Base-by-base conservation (phyloP, 2,329 filamentous ascomycete genomes). In the Neofusicoccum laricinum region DNA sequence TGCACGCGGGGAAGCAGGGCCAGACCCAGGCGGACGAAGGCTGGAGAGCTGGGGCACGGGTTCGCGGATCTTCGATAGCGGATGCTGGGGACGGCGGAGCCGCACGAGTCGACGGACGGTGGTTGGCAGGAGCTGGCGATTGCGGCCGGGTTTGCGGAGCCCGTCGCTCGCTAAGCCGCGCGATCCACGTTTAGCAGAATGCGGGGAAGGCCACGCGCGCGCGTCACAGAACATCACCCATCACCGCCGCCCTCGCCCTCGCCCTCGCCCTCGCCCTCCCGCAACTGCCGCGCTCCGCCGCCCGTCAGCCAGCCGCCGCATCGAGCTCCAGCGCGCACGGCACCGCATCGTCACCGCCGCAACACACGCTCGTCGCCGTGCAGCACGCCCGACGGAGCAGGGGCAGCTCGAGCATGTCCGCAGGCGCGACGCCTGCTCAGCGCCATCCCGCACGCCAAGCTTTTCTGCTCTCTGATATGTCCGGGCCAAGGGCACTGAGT, bases 371-470 rank as follows among this genome's bases (percentile, higher is more conserved):
- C 11, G 8, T 25, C 14, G 45, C 45, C 21, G 3, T 25, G 21
- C 45, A 7, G 8, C 45, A 25, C 45, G 45, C 45, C 14, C 17
- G 45, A 11, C 19, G 7, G 10, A 48, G 19, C 17, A 21, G 32
- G 25, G 25, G 46, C 21, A 14, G 15, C 15, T 45, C 25, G 14
- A 17, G 53, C 21, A 15, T 3, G 38, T 4, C 36, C 21, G 14
- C n/a, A 36, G 36, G 41, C 21, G 40, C 15, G 55, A 46, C 25
- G n/a, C n/a, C 55, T 32, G 41, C n/a, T 34, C 40, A 41, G 34
- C 55, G 55, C 55, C 55, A 59, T 46, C 55, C 55, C 55, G 53
- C 55, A 36, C 41, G 55, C 55, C 55, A 59, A 59, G 55, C 55
- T 59, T 59, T 46, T 45, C 21, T 21, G 40, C 41, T n/a, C 55